Percentiles rank a stretch among this genome's conserved stretches.
phyloP scores from a whole-genome alignment of 2,329 filamentous ascomycete genomes.

The Botrytis pseudocinerea region DNA sequence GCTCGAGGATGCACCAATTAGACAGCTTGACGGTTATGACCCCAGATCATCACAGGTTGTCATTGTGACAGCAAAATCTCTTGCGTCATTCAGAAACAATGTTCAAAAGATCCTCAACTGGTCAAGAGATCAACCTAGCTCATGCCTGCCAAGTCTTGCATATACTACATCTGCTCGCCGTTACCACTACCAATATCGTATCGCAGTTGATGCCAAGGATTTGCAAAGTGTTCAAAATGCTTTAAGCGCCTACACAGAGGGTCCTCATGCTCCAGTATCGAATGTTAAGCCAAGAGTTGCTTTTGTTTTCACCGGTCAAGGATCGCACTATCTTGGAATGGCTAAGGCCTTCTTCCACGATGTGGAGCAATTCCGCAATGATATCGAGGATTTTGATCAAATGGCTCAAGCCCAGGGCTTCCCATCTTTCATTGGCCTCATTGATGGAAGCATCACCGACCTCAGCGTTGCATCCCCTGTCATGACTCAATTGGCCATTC shows the following conservation, averaged over 20 bases:
- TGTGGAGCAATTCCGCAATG: constrained; percentile 43
- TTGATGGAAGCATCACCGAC: constrained; percentile 37
- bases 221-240: constrained; percentile 35
- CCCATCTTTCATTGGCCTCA: constrained; percentile 42
- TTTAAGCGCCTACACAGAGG: constrained; percentile 13
- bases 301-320: constrained; percentile 47
- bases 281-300: constrained; percentile 21
- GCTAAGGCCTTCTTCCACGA: constrained; percentile 33
- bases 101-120: constrained; percentile 16
- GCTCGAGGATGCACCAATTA: constrained; percentile 31
- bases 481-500: constrained; percentile 23
- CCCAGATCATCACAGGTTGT: constrained; percentile 22
- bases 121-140: constrained; percentile 19
- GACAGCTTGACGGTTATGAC: constrained; percentile 9
- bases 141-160: constrained; percentile 25
- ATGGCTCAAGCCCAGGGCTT: constrained; percentile 34
- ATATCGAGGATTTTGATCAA: constrained; percentile 35
- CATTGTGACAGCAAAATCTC: constrained; percentile 22
- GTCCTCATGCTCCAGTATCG: constrained; percentile 21
- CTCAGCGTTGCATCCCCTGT: neutral
- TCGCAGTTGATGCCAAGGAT: constrained; percentile 48
- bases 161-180: constrained; percentile 45
- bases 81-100: constrained; percentile 24
- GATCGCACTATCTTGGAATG: constrained; percentile 43
- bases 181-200: constrained; percentile 57